Evolutionary conservation across 169 alveolate species (phyloP).

Genomic region (Eimeria maxima): DNA sequence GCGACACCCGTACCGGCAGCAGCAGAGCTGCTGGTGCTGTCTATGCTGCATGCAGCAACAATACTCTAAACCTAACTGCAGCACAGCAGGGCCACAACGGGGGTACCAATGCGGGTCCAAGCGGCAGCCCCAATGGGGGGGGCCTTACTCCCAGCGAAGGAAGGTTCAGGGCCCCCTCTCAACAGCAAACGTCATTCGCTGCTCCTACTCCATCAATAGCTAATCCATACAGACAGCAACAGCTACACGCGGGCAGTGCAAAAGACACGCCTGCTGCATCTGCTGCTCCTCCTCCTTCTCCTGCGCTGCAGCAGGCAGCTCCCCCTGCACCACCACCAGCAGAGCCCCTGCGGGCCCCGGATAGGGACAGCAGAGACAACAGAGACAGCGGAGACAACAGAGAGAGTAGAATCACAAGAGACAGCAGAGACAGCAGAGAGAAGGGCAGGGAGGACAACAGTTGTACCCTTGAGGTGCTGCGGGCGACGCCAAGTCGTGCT

Average conservation of each 20-base stretch:
- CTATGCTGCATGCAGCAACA: slow-evolving; percentile 1
- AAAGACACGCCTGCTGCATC: not conserved
- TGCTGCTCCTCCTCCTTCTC: not conserved
- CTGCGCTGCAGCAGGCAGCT: not conserved
- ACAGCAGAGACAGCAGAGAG: not conserved
- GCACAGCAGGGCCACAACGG: not conserved
- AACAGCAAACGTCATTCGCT: not conserved
- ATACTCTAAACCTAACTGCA: not conserved
- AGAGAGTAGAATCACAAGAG: not conserved
- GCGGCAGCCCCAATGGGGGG: too few relatives aligned
- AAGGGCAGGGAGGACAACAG: not conserved
- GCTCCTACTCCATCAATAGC: not conserved
- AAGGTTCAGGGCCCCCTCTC: not conserved
- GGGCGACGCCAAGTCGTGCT: slow-evolving; percentile 3
- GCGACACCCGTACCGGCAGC: not conserved
- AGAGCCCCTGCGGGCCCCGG: too few relatives aligned
- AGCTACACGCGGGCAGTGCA: not conserved
- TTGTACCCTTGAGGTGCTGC: not conserved
- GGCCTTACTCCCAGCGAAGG: not conserved
- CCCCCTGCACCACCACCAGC: too few relatives aligned
- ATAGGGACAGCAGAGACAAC: too few relatives aligned
- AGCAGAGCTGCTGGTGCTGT: slow-evolving; percentile 20
- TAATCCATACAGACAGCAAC: not conserved
- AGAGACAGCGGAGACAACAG: too few relatives aligned
- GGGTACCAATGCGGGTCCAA: not conserved